phyloP scores from a whole-genome alignment of 2,329 filamentous ascomycete species.

The Aspergillus ibericus region DNA sequence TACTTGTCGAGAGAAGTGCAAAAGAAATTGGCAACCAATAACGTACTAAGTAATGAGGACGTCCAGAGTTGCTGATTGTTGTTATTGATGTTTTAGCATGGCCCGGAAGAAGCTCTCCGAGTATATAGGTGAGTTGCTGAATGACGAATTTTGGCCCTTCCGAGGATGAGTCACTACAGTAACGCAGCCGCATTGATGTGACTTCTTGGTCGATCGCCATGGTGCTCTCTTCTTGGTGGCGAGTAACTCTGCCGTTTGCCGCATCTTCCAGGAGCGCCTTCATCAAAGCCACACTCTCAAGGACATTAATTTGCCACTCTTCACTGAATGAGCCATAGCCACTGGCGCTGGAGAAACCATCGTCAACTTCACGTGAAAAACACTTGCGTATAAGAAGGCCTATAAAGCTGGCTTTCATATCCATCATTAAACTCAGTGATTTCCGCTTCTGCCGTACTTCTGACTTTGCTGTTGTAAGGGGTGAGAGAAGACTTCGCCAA shows the following conservation, averaged over 20 bases:
- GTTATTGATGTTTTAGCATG: constrained; percentile 61
- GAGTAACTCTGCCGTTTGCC: constrained; percentile 55
- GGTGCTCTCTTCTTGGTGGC: constrained; percentile 51
- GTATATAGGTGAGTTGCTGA: constrained; percentile 54
- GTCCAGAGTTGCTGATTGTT: constrained; percentile 66
- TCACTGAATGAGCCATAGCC: constrained; percentile 45
- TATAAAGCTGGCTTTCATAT: constrained; percentile 81
- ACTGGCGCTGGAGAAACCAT: constrained; percentile 53
- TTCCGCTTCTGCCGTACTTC: constrained; percentile 75
- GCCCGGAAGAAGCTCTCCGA: constrained; percentile 66
- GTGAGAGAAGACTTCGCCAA: constrained; percentile 73
- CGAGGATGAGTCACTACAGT: constrained; percentile 5
- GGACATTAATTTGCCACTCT: constrained; percentile 72
- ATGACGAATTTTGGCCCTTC: constrained; percentile 43
- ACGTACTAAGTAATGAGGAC: constrained; percentile 71
- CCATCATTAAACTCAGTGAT: constrained; percentile 68
- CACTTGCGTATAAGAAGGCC: constrained; percentile 87
- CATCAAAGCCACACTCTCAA: constrained; percentile 80
- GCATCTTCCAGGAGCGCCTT: constrained; percentile 78
- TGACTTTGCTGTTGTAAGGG: constrained; percentile 71
- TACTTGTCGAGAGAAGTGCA: constrained; percentile 78
- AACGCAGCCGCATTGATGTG: constrained; percentile 43
- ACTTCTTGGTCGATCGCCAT: constrained; percentile 62
- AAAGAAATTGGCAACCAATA: constrained; percentile 82
- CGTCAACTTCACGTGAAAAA: constrained; percentile 64